Evolutionary conservation across 208 protist species (phyloP).

Genomic region (Crithidia brevicula): DNA sequence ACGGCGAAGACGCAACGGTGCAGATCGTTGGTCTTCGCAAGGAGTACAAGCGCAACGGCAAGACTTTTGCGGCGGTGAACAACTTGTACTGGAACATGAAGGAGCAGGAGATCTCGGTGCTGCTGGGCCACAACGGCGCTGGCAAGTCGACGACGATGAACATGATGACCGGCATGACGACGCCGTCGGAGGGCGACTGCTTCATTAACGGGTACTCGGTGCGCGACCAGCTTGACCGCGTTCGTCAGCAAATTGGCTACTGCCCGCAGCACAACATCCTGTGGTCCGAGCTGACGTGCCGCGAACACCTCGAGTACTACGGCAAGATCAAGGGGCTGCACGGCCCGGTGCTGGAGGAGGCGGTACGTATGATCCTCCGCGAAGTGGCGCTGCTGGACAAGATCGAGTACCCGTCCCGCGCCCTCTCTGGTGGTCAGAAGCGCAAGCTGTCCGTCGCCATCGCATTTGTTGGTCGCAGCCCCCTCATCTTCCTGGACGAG

Average conservation of each 20-base stretch:
- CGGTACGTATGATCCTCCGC: constrained; percentile 44
- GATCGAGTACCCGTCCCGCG: constrained; percentile 30
- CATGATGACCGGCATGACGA: constrained; percentile 85
- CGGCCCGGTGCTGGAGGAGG: constrained; percentile 30
- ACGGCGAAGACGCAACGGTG: constrained; percentile 19
- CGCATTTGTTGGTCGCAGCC: constrained; percentile 84
- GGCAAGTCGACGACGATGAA: constrained; percentile 87
- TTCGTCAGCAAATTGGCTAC: constrained; percentile 78
- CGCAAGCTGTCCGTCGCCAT: constrained; percentile 89
- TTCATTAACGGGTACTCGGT: constrained; percentile 72
- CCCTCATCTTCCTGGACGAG: constrained; percentile 90
- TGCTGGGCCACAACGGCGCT: constrained; percentile 81
- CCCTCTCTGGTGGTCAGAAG: constrained; percentile 88
- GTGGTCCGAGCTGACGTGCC: constrained; percentile 82
- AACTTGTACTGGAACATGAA: constrained; percentile 67
- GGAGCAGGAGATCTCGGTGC: constrained; percentile 53
- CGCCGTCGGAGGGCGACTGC: constrained; percentile 65
- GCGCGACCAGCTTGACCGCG: constrained; percentile 39
- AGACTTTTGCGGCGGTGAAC: constrained; percentile 71
- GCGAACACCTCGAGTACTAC: constrained; percentile 93
- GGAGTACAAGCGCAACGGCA: constrained; percentile 45
- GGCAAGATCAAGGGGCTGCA: constrained; percentile 83
- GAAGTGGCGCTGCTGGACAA: constrained; percentile 69
- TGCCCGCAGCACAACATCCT: constrained; percentile 64
- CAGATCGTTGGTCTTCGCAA: constrained; percentile 41